Evolutionary conservation across 306 rosid species (phyloP).

Genomic region (Gastrolobium bilobum): DNA sequence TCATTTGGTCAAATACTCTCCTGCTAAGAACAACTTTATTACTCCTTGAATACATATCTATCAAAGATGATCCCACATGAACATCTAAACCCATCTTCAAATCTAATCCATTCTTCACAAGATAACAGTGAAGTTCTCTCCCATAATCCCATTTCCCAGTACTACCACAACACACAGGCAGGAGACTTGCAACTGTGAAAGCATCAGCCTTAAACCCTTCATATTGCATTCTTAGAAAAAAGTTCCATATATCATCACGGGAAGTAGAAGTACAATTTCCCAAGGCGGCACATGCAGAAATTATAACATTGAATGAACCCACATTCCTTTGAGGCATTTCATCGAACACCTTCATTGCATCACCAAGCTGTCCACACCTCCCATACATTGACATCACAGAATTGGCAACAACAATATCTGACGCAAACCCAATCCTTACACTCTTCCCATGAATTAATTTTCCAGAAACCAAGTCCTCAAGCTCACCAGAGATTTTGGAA

Average conservation of each 20-base stretch:
- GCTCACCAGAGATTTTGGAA: constrained; percentile 70
- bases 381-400: constrained; percentile 76
- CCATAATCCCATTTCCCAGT: constrained; percentile 63
- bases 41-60: constrained; percentile 83
- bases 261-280: constrained; percentile 34
- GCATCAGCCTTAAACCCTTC: constrained; percentile 71
- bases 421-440: constrained; percentile 60
- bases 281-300: constrained; percentile 60
- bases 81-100: constrained; percentile 58
- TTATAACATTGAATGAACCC: constrained; percentile 74
- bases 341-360: constrained; percentile 67
- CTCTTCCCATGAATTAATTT: constrained; percentile 76
- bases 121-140: constrained; percentile 77
- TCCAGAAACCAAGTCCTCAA: constrained; percentile 59
- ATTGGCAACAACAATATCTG: constrained; percentile 70
- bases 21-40: constrained; percentile 57
- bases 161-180: constrained; percentile 57
- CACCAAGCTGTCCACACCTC: constrained; percentile 60
- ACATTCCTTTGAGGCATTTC: constrained; percentile 76
- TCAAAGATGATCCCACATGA: constrained; percentile 82
- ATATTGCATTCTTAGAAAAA: constrained; percentile 56
- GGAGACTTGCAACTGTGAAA: constrained; percentile 70
- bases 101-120: constrained; percentile 64
- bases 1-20: constrained; percentile 73
- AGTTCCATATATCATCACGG: constrained; percentile 53